Base-by-base conservation (phyloP, 257 asterid species). In the Fraxinus quadrangulata region DNA sequence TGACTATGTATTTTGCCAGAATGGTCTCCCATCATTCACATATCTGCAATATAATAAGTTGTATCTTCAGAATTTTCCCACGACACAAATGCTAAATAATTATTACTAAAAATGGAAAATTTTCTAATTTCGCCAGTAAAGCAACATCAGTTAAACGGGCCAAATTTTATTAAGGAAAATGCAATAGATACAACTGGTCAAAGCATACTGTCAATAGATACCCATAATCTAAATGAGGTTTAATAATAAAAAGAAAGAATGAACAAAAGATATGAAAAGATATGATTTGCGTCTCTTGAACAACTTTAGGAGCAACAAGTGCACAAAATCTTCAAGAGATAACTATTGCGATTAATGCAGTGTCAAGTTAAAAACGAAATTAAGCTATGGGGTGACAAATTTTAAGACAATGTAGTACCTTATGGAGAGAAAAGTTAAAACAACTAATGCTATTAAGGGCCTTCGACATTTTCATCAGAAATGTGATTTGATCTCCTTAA, bases 21-120 rank as follows among this genome's bases (percentile, higher is more conserved):
- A 96, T 72, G 97, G 98, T 81, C 98, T 81, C 98, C 98, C 99
- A n/a, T 96, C 99, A 65, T 92, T 79, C 78, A 96, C 98, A 79
- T 90, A 94, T 85, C 99, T 91, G 90, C 80, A 79, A 73, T 70
- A 54, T 2, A 69, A 42, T 45, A n/a, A 65, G 56, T 0, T 13
- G 31, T 40, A 23, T 33, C 30, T 66, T 67, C 74, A 76, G 17
- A 67, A 47, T 47, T 47, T 47, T 47, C n/a, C 56, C 13, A 47
- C 5, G n/a, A 12, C 6, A 4, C 6, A 47, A 11, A 31, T 45
- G 13, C 54, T 45, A 42, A 45, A 45, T 45, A 45, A 45, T 10
- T 14, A 63, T 42, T 76, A 78, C 49, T 72, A 76, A 70, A 30
- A 23, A 24, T 31, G 4, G 5, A 77, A 30, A 66, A 5, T 14